Percentiles rank a stretch among this genome's conserved stretches.
These are phyloP conservation scores for Globisporangium mamillatum DNA, from an alignment of 352 stramenopile genomes.

Conservation along the genomic window DNA sequence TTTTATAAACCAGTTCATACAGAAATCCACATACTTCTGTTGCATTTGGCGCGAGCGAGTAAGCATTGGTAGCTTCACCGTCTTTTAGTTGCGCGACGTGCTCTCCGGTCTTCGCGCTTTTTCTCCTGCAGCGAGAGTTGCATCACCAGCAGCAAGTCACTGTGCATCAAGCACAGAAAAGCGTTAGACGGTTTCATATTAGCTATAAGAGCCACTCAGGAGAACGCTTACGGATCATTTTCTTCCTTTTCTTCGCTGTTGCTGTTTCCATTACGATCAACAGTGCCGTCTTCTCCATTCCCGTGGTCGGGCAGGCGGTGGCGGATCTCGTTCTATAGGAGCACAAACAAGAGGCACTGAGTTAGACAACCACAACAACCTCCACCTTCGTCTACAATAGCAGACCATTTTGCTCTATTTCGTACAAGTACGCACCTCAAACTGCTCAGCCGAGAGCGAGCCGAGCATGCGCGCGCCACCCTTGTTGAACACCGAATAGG, in stretches of 20 bases:
- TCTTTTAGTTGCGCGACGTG: conserved; percentile 36
- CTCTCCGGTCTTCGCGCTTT: conserved; percentile 51
- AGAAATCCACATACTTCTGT: not conserved
- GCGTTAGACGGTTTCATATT: not conserved
- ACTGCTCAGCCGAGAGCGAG: conserved; percentile 78
- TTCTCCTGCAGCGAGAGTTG: conserved; percentile 63
- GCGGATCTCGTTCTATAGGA: conserved; percentile 68
- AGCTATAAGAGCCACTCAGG: not conserved
- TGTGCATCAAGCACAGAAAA: conserved; percentile 15
- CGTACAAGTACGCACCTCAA: conserved; percentile 47
- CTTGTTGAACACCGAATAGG: conserved; percentile 84
- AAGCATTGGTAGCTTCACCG: conserved; percentile 22
- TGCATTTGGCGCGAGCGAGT: not conserved
- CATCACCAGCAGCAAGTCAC: conserved; percentile 50
- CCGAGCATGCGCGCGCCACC: conserved; percentile 67
- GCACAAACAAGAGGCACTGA: not conserved
- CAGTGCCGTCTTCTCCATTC: not conserved
- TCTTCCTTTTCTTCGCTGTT: conserved; percentile 25
- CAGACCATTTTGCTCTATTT: not conserved
- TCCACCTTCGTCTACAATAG: not conserved
- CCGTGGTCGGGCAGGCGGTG: conserved; percentile 32
- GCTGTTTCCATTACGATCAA: conserved; percentile 10
- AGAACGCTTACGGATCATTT: conserved; percentile 42
- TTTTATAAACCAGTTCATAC: not conserved
- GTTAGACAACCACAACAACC: not conserved